Base-by-base conservation (phyloP, 768 basidiomycete genomes). In the Infundibulicybe gibba region DNA sequence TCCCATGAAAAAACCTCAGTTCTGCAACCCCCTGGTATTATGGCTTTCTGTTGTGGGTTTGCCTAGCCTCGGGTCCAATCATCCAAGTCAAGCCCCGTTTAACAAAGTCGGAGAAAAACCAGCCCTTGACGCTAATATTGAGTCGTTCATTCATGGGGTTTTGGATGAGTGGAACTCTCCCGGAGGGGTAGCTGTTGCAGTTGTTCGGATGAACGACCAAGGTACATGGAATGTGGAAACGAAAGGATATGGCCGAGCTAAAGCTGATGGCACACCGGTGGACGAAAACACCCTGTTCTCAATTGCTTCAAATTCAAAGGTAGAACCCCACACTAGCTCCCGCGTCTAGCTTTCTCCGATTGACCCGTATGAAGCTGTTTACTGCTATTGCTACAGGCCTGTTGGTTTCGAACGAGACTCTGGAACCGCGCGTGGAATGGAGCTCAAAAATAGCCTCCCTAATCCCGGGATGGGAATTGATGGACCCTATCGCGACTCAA, bases 381-480 rank as follows among this genome's bases (percentile, higher is more conserved):
- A 51, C 55, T 32, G 52, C 51, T n/a, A 20, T 61, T 3, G 48
- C 61, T 3, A 59, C 60, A 1, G 60, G 60, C 11, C 52, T 65
- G 15, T 47, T 63, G 32, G 53, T 65, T 33, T 56, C 56, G 12
- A 65, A 63, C 47, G 41, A 53, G 31, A 53, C 52, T 20, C 49
- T 62, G 14, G 16, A 45, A 1, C 56, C 56, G 1, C 52, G 54
- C 11, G 39, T 65, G 6, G 40, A 41, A 10, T 61, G 60, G 60
- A 47, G 43, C 12, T 55, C 61, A 2, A 63, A 61, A 41, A 45
- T 65, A 2, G 45, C 40, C 16, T 50, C 53, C 3, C 47, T 65
- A 12, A 35, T 63, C n/a, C 61, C 63, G 0, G 56, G 51, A n/a
- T 60, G 56, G 54, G 44, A 47, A 16, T 52, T 62, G 20, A 54